Evolutionary conservation across 1,284 basidiomycete species (phyloP), one percentile per base, ranked within the genome.

Genomic region (Meira miltonrushii): DNA sequence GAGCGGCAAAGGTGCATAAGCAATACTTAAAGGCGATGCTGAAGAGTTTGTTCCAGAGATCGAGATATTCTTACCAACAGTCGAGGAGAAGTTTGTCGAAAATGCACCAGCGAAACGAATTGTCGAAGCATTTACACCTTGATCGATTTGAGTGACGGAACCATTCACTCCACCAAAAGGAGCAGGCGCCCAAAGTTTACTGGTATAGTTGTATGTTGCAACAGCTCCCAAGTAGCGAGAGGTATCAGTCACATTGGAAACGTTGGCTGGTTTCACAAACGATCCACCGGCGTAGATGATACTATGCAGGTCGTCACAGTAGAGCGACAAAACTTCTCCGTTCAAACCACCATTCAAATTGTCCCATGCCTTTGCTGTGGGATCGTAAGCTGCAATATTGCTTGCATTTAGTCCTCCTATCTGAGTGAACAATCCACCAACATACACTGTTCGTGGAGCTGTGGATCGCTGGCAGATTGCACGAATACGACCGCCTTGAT

Each of bases 21-120:
- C 61, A 38, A 50, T 19, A 52, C 64, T 62, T 58, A 71, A 61
- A 21, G 68, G 43, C 11, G 78, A 76, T 2, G 51, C 81, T 80
- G 75, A 84, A 85, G 59, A 86, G 86, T 54, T 81, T 78, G 78
- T 73, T 49, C 66, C 69, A 8, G 69, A 69, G 21, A 54, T 33
- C 17, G 56, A 33, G 17, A 55, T 63, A 41, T 65, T 68, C 43
- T 50, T 33, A 37, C 58, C 61, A 40, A 88, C 90, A 1, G 85
- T 81, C 15, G 33, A 57, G 28, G 28, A n/a, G 51, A 71, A 73
- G 25, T 55, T 56, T 2, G 67, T 66, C 54, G 63, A 60, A 81
- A 97, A 97, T 17, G 87, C 87, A 47, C 94, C 94, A 1, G 88
- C 84, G 72, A 97, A 92, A 74, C 92, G 87, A 54, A 97, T 81